Evolutionary conservation across 2,329 filamentous ascomycete species (phyloP).

Genomic region (Raffaelea arxii): DNA sequence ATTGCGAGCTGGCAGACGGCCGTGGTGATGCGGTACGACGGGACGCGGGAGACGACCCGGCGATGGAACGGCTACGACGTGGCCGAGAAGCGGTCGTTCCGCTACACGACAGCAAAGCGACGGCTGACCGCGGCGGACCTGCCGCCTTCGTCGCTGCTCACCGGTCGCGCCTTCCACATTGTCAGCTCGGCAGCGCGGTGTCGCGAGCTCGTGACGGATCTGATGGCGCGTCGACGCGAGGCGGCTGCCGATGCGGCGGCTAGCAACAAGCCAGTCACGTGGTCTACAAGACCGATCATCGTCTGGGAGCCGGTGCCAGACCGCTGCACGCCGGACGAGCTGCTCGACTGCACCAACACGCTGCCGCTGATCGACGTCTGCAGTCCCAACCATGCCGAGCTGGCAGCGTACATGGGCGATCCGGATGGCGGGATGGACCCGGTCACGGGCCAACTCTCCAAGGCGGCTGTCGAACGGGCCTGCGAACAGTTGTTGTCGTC

Average conservation of each 20-base stretch:
- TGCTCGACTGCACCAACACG: constrained; percentile 54
- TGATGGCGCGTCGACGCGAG: constrained; percentile 41
- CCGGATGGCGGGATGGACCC: constrained; percentile 42
- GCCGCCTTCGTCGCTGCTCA: constrained; percentile 49
- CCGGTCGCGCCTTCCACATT: constrained; percentile 73
- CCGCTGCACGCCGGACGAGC: constrained; percentile 62
- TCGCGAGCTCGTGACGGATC: constrained; percentile 63
- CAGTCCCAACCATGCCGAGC: constrained; percentile 78
- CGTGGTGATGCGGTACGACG: constrained; percentile 57
- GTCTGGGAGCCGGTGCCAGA: constrained; percentile 96
- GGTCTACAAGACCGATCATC: constrained; percentile 52
- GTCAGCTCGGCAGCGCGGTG: constrained; percentile 75
- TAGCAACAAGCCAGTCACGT: background rate
- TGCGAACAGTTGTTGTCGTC: constrained; percentile 54
- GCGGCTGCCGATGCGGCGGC: constrained; percentile 8
- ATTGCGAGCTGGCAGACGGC: constrained; percentile 70
- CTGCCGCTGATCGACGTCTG: constrained; percentile 53
- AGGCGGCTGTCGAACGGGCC: constrained; percentile 41
- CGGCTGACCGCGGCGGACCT: constrained; percentile 68
- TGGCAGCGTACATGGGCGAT: constrained; percentile 74
- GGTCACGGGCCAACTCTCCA: constrained; percentile 43
- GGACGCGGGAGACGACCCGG: constrained; percentile 66
- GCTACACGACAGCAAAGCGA: constrained; percentile 78
- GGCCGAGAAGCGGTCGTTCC: constrained; percentile 56
- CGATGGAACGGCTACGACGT: constrained; percentile 85